phyloP scores from a whole-genome alignment of 2,329 filamentous ascomycete genomes.

The Samsoniella hepiali region DNA sequence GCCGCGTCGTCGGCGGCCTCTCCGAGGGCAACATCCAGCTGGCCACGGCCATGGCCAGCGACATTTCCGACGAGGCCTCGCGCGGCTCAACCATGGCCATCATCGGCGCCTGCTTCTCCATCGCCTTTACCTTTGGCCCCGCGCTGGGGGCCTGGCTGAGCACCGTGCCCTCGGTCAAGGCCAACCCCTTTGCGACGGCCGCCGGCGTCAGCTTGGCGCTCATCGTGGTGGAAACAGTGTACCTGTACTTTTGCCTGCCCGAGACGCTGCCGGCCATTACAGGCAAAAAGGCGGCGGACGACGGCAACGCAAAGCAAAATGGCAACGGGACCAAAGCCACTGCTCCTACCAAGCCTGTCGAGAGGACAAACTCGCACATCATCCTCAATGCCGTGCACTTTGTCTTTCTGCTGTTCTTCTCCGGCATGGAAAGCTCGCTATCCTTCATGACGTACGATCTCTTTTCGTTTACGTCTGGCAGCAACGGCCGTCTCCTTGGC shows the following conservation, averaged over 20 bases:
- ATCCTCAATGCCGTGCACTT: conserved; percentile 85
- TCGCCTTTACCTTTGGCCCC: conserved; percentile 95
- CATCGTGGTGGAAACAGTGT: conserved; percentile 82
- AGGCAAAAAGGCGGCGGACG: conserved; percentile 25
- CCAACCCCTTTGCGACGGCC: conserved; percentile 91
- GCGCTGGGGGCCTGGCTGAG: conserved; percentile 85
- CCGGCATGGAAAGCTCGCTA: conserved; percentile 95
- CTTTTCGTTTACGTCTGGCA: conserved; percentile 74
- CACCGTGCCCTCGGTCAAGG: conserved; percentile 70
- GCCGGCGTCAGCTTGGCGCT: conserved; percentile 83
- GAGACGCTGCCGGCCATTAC: conserved; percentile 73
- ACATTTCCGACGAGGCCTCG: conserved; percentile 83
- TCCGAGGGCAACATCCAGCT: conserved; percentile 97
- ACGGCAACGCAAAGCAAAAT: conserved; percentile 23
- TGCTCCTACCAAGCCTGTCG: conserved; percentile 24
- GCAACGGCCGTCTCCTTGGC: conserved; percentile 82
- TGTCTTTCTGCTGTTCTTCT: conserved; percentile 92
- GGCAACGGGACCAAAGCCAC: conserved; percentile 24
- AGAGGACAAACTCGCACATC: conserved; percentile 76
- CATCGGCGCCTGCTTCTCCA: conserved; percentile 92
- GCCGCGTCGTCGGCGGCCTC: conserved; percentile 83
- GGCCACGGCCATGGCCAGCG: conserved; percentile 91
- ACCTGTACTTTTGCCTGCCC: conserved; percentile 79
- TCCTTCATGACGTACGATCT: conserved; percentile 97
- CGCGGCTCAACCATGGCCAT: conserved; percentile 92